Conservation (phyloP, 306 rosid genomes). For the Ammopiptanthus mongolicus region DNA sequence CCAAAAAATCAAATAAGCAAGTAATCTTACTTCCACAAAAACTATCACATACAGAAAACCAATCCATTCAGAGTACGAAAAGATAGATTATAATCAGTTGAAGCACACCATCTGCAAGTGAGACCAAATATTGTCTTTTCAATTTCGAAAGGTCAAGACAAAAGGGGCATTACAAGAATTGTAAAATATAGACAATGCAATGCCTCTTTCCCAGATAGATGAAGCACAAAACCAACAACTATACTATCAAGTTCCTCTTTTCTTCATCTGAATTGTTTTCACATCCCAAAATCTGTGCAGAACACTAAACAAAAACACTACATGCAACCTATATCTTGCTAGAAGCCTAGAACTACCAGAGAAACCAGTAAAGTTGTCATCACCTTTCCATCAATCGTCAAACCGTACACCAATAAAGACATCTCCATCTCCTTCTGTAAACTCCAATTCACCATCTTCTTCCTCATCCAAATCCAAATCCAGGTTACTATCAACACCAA, state of each 20-base stretch:
- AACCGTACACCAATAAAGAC: slow-evolving; percentile 28
- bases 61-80: not conserved
- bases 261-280: not conserved
- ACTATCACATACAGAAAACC: not conserved
- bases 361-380: not conserved
- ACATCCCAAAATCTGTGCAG: not conserved
- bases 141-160: not conserved
- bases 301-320: slow-evolving; percentile 13
- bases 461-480: slow-evolving; percentile 12
- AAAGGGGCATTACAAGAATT: slow-evolving; percentile 17
- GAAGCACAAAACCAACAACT: slow-evolving; percentile 2
- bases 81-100: not conserved
- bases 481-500: not conserved
- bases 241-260: not conserved
- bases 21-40: not conserved
- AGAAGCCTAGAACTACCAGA: slow-evolving; percentile 12
- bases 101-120: not conserved
- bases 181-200: slow-evolving; percentile 28
- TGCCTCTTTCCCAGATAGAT: slow-evolving; percentile 11
- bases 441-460: slow-evolving; percentile 37
- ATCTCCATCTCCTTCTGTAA: slow-evolving; percentile 41
- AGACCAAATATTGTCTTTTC: not conserved
- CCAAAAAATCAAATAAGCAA: not conserved
- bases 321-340: not conserved
- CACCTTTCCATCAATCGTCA: slow-evolving; percentile 3